Base-by-base conservation (phyloP, 371 early-diverging fungal genomes). In the Mucor racemosus region DNA sequence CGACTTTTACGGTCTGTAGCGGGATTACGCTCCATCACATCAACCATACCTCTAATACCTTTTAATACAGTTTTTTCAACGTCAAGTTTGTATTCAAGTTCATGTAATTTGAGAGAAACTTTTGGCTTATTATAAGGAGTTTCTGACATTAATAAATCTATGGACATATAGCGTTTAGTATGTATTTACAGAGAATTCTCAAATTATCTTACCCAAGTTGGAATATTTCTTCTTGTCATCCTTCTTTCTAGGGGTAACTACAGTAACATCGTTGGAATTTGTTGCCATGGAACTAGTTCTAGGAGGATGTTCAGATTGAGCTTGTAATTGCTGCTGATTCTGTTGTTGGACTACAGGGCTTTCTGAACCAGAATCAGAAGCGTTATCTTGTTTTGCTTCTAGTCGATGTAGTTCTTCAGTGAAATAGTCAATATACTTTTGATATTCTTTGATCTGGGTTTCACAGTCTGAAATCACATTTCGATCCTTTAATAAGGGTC, bases 21-120 rank as follows among this genome's bases (percentile, higher is more conserved):
- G 34, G 78, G 69, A 14, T 66, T 71, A 7, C 73, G 60, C 13
- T 86, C 85, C 58, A 85, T 71, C 15, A 84, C 85, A 36, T 77
- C 77, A 17, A 81, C 79, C 77, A 88, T 72, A 3, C 82, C 80
- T 60, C 74, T 78, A n/a, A 87, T 81, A 41, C 94, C 97, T 35
- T 91, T 91, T 54, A 89, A 82, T 11, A 96, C 86, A 70, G 94
- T 93, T 68, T 86, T 89, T 84, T 97, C 98, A 10, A 96, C 90
- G 66, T 95, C 92, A 10, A 96, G 85, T 74, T 96, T 96, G 73
- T 88, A 90, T 48, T 91, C 88, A 39, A 96, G 79, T 73, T 95
- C 94, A 39, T 90, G 89, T 53, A 96, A 76, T 76, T 94, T 94
- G 69, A 91, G 85, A 44, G 94, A 91, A 14, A 97, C 90, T 74